A percentile compares a stretch with the other conserved stretches of the same genome.
These are phyloP conservation scores for Clavispora santaluciae DNA, from an alignment of 805 yeast species.

Conservation along the genomic window DNA sequence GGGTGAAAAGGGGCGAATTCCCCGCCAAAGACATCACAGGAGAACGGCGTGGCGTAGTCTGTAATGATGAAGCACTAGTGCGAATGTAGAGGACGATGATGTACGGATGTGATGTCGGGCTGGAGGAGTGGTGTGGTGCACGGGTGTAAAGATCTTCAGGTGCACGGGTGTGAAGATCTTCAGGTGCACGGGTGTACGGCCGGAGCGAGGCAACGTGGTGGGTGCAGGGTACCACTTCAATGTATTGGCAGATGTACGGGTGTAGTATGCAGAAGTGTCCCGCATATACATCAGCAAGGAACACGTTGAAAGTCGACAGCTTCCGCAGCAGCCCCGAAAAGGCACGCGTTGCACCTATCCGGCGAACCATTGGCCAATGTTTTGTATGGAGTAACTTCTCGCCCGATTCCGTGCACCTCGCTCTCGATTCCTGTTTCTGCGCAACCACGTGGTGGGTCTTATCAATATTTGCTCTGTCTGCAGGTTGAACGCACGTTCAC, in stretches of 20 bases:
- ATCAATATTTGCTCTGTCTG: not conserved
- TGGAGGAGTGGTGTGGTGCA: too few species aligned
- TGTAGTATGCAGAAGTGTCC: not conserved
- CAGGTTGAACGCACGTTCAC: not conserved
- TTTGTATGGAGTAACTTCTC: too few species aligned
- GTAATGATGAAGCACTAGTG: too few species aligned
- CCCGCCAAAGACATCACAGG: not conserved
- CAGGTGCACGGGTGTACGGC: not conserved
- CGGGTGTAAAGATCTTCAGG: not conserved
- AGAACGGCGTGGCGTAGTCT: too few species aligned
- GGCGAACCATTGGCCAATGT: too few species aligned
- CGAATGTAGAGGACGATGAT: not conserved
- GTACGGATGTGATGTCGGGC: not conserved
- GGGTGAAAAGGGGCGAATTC: not conserved
- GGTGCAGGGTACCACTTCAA: not conserved
- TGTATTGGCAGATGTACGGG: not conserved
- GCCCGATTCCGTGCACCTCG: not conserved
- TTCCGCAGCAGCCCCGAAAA: too few species aligned
- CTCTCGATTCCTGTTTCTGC: slow-evolving; percentile 2
- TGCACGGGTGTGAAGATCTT: not conserved
- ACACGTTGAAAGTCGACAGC: too few species aligned
- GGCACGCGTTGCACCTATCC: too few species aligned
- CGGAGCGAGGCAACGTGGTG: not conserved
- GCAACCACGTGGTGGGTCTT: not conserved
- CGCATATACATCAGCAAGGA: not conserved